Base-by-base conservation (phyloP, 139 green algal genomes). In the Chlamydomonas asymmetrica region DNA sequence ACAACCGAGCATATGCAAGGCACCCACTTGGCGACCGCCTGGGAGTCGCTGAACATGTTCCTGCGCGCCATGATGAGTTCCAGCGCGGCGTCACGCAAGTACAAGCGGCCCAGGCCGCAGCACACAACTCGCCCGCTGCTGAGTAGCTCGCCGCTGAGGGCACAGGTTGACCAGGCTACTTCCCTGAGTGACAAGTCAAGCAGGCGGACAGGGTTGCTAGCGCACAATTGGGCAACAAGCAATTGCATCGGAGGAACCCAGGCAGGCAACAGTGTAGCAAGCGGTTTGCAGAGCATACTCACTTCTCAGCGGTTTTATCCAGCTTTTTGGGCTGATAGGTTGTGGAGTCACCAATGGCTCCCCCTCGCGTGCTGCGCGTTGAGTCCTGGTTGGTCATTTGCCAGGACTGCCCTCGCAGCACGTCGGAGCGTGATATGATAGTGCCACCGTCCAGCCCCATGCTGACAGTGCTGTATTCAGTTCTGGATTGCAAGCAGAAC, bases 81-180 rank as follows among this genome's bases (percentile, higher is more conserved):
- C 50, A 27, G 18, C 50, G 6, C 22, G 13, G 50, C 22, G 13
- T 27, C 18, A 57, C 69, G 68, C 41, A 70, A 70, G 71, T 77
- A 77, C 13, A 77, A 39, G 5, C 71, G 71, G 23, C 71, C 71
- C 41, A 77, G 59, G 43, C 59, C 41, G 40, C 43, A 62, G 0
- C 59, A 57, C 9, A 77, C 71, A 34, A 77, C n/a, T 63, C 0
- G 71, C 59, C 23, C 41, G 43, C 43, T 5, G 41, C 41, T n/a
- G n/a, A 77, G 71, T 34, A 59, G 71, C 57, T 77, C 59, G 3
- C 59, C 68, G 59, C n/a, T 49, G 16, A 77, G 59, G 5, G 71
- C 41, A 34, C 71, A 77, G 71, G 59, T 77, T 34, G 41, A 63
- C 71, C 71, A 77, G 40, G 70, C 56, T 29, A 41, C 60, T 6